Evolutionary conservation across 208 protist species (phyloP), one percentile per base, ranked within the genome.

Genomic region (Leishmania braziliensis): DNA sequence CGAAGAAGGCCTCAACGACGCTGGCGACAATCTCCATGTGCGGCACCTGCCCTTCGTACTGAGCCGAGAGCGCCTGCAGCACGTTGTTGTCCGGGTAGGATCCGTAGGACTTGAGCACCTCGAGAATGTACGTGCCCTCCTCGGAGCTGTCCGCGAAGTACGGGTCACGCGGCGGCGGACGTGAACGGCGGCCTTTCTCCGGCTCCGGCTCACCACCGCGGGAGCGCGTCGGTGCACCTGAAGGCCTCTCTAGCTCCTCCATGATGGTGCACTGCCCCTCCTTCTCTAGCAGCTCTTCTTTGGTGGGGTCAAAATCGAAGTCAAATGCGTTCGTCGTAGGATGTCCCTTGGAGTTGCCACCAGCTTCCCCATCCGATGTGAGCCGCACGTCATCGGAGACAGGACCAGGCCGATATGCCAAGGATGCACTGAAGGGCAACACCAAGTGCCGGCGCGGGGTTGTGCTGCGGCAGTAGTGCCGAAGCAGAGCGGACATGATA

Each of bases 81-180:
- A 92, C 70, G 62, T 75, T 87, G 80, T 93, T 91, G 84, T 93
- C 88, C 9, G 88, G 85, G 33, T 87, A 76, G n/a, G 87, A 90
- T 46, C 84, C 86, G 84, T 91, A 87, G 33, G 69, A 75, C 75
- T 88, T 88, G 1, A 95, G 86, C 58, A 93, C 91, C 39, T 86
- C 80, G 16, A 95, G 76, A 36, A 95, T 91, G 83, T 95, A 95
- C 20, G 80, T 82, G 20, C 88, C 89, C 75, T 95, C 91, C 81
- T 95, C 89, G 26, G 70, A 69, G 62, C 82, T 78, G 56, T 86
- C 84, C 0, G 91, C 91, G 43, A 92, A 73, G 58, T 58, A 23
- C 33, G 87, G 71, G 53, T 85, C 77, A 43, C 78, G 80, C 70
- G 70, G 77, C 39, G 53, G 70, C 14, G 72, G 63, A 54, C 75